Conservation (phyloP, 352 stramenopile species). For the Thraustotheca clavata region DNA sequence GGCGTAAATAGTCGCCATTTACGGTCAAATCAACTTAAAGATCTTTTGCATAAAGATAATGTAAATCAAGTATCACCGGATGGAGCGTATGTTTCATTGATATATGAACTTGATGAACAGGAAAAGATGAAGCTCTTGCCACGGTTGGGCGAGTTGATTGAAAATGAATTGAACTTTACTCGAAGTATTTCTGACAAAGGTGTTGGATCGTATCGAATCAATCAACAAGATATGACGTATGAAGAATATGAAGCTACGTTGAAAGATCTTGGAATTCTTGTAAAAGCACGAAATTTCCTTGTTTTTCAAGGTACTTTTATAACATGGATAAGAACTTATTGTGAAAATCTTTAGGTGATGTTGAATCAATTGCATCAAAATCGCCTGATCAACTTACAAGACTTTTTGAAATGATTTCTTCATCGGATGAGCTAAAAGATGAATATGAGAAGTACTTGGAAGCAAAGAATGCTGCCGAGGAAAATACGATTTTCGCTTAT, state of each 20-base stretch:
- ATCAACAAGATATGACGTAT: conserved; percentile 71
- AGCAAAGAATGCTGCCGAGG: conserved; percentile 90
- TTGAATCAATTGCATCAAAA: conserved; percentile 96
- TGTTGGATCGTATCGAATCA: conserved; percentile 69
- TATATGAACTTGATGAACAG: conserved; percentile 81
- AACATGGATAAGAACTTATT: conserved; percentile 2
- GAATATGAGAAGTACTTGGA: conserved; percentile 79
- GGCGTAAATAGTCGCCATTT: conserved; percentile 95
- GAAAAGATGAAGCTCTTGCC: conserved; percentile 35
- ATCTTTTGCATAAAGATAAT: conserved; percentile 92
- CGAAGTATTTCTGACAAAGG: conserved; percentile 91
- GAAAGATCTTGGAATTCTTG: conserved; percentile 94
- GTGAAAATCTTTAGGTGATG: conserved; percentile 77
- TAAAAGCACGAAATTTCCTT: conserved; percentile 99
- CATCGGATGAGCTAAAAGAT: conserved; percentile 78
- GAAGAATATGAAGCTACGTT: conserved; percentile 93
- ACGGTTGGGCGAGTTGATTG: conserved; percentile 24
- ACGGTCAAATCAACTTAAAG: conserved; percentile 92
- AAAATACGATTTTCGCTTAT: conserved; percentile 91
- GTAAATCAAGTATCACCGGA: conserved; percentile 26
- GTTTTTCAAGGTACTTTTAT: conserved; percentile 88
- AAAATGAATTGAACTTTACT: conserved; percentile 86
- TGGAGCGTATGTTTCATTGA: conserved; percentile 87
- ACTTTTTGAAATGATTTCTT: conserved; percentile 96
- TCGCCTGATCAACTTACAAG: conserved; percentile 93